Evolutionary conservation across 2,329 filamentous ascomycete species (phyloP), one percentile per base, ranked within the genome.

Genomic region (Aspergillus latus): DNA sequence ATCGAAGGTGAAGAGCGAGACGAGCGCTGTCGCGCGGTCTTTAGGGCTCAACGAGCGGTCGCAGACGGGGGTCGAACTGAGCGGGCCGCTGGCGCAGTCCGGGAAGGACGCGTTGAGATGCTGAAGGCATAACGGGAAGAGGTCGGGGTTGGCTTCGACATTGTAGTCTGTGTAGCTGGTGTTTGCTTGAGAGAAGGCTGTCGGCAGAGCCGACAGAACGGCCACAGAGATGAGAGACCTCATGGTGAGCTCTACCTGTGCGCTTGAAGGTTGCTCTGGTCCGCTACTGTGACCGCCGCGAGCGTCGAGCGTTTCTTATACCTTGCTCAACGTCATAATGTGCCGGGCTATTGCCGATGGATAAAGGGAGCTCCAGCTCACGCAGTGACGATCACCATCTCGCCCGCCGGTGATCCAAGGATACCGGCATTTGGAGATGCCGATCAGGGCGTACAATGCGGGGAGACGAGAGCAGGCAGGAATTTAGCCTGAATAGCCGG

Each of bases 11-110:
- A 85, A 78, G 21, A 77, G 73, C 1, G 76, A 74, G 34, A 84
- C 75, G 1, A 85, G 72, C 39, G 80, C 79, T 11, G 69, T 72
- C 1, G 78, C 78, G 42, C 80, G 71, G 29, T 76, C 71, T 7
- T 71, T 67, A 2, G 71, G 65, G 29, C 65, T 66, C 13, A 72
- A 75, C 11, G 75, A 74, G 2, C 70, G 68, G 56, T 85, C 73
- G 62, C 83, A 85, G 10, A 85, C 78, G 3, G 74, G 70, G 40
- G 79, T 80, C 34, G 76, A 75, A 47, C 71, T 77, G 42, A 83
- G 66, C 0, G 80, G 81, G 0, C 80, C 80, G 66, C 76, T 78
- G 7, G 65, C 63, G 61, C 81, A 84, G 59, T 83, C 80, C 1
- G 82, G 81, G 56, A 82, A 82, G 10, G 61, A 60, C 1, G 63